Conservation (phyloP, 2,329 filamentous ascomycete genomes). For the Fusarium sarcochroum region DNA sequence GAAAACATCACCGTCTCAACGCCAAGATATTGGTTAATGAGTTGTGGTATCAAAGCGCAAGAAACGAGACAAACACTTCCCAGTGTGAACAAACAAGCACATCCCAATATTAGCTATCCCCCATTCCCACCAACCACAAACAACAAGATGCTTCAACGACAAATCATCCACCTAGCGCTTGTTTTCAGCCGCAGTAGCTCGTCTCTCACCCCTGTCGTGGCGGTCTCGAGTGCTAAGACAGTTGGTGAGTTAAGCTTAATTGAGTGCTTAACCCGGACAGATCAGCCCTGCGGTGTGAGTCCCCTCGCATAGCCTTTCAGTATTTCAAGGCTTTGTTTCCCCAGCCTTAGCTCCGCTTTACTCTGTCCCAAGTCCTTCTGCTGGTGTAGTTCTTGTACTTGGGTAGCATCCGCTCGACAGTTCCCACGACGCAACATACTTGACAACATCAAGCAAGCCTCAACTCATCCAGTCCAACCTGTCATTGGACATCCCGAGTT, state of each 20-base stretch:
- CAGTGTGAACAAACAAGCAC: background rate
- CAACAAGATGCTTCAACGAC: background rate
- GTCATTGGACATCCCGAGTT: background rate
- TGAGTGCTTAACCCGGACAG: conserved; percentile 11
- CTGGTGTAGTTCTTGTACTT: too few species aligned
- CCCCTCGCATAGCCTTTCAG: conserved; percentile 16
- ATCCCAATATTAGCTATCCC: background rate
- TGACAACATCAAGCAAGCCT: background rate
- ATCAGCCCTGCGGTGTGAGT: conserved; percentile 16
- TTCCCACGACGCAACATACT: background rate
- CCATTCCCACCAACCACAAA: conserved; percentile 11
- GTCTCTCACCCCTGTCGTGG: conserved; percentile 18
- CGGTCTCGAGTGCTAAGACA: conserved; percentile 15
- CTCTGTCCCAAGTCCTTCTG: background rate
- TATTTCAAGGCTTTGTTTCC: conserved; percentile 22
- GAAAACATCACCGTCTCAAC: too few species aligned
- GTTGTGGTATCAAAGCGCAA: background rate
- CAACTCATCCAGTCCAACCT: background rate
- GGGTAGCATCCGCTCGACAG: too few species aligned
- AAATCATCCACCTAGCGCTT: conserved; percentile 4
- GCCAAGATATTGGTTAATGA: too few species aligned
- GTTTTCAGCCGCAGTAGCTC: conserved; percentile 14
- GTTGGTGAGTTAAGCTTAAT: conserved; percentile 26
- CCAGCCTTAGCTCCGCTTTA: background rate
- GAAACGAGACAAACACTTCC: background rate